phyloP scores from a whole-genome alignment of 805 yeast genomes.

The Kazachstania viticola region DNA sequence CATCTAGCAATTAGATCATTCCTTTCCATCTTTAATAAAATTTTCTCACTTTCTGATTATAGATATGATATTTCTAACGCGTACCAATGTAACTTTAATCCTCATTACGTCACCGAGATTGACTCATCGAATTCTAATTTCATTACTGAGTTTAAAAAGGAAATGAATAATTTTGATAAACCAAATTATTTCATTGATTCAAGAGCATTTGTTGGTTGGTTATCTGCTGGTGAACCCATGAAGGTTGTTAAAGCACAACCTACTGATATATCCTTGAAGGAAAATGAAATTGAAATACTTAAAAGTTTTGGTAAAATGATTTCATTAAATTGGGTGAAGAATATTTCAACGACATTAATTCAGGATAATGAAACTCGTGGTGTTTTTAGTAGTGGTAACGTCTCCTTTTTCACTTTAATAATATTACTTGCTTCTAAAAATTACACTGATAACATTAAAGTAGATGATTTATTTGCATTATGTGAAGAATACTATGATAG shows the following conservation, averaged over 20 bases:
- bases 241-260: conserved; percentile 25
- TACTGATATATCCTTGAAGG: conserved; percentile 30
- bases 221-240: conserved; percentile 61
- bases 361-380: conserved; percentile 62
- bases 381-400: conserved; percentile 55
- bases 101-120: conserved; percentile 30
- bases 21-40: conserved; percentile 38
- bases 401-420: conserved; percentile 42
- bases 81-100: conserved; percentile 32
- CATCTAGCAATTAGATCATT: conserved; percentile 53
- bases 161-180: conserved; percentile 35
- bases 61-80: conserved; percentile 38
- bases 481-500: conserved; percentile 43
- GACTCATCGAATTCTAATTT: conserved; percentile 34
- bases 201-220: conserved; percentile 50
- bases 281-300: conserved; percentile 34
- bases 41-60: conserved; percentile 34
- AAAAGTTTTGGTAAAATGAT: conserved; percentile 34
- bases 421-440: conserved; percentile 40
- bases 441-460: conserved; percentile 26
- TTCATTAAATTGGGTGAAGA: conserved; percentile 45
- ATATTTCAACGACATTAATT: conserved; percentile 39
- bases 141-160: conserved; percentile 34
- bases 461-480: conserved; percentile 42
- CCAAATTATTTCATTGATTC: conserved; percentile 51